A percentile compares a stretch with the other conserved stretches of the same genome.
Evolutionary conservation across 371 early-diverging fungal genomes (phyloP).

Genomic region (Coemansia sp.): DNA sequence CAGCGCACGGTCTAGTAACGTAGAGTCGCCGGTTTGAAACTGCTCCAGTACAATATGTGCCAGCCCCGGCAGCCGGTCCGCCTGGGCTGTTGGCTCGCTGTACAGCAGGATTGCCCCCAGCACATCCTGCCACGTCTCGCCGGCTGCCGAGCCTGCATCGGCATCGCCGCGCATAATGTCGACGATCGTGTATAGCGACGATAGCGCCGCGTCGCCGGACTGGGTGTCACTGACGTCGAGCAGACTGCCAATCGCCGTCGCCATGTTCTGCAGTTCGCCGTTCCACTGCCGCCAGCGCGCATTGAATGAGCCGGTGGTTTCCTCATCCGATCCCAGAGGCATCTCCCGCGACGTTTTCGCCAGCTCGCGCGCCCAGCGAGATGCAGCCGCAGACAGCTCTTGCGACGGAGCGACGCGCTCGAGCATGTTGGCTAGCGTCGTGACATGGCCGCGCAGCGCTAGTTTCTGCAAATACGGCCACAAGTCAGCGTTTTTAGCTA

Average conservation of each 20-base stretch:
- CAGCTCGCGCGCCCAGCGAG: slow-evolving; percentile 32
- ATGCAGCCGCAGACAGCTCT: slow-evolving; percentile 15
- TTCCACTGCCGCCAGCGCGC: slow-evolving; percentile 43
- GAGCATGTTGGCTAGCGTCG: slow-evolving; percentile 27
- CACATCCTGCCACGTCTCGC: slow-evolving; percentile 38
- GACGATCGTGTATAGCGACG: slow-evolving; percentile 7
- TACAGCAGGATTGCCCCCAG: slow-evolving; percentile 38
- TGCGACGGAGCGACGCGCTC: slow-evolving; percentile 19
- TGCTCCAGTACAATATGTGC: slow-evolving; percentile 14
- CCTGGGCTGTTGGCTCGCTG: slow-evolving; percentile 40
- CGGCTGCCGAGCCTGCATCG: slow-evolving; percentile 16
- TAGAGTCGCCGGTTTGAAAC: slow-evolving; percentile 20
- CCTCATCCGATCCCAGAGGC: slow-evolving; percentile 29
- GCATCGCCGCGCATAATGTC: slow-evolving; percentile 31
- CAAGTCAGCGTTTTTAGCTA: slow-evolving; percentile 5
- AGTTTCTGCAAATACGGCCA: slow-evolving; percentile 33
- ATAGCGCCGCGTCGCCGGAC: slow-evolving; percentile 11
- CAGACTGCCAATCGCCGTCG: slow-evolving; percentile 19
- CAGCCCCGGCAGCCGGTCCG: slow-evolving; percentile 29
- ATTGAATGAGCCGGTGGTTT: slow-evolving; percentile 34
- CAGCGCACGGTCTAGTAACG: background rate
- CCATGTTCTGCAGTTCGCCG: slow-evolving; percentile 13
- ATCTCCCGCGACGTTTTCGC: slow-evolving; percentile 18
- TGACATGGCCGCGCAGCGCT: slow-evolving; percentile 35
- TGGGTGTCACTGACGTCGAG: background rate